A percentile compares a stretch with the other conserved stretches of the same genome.
Conservation (phyloP, 2,329 filamentous ascomycete species). For the Pestalotiopsis sp. region DNA sequence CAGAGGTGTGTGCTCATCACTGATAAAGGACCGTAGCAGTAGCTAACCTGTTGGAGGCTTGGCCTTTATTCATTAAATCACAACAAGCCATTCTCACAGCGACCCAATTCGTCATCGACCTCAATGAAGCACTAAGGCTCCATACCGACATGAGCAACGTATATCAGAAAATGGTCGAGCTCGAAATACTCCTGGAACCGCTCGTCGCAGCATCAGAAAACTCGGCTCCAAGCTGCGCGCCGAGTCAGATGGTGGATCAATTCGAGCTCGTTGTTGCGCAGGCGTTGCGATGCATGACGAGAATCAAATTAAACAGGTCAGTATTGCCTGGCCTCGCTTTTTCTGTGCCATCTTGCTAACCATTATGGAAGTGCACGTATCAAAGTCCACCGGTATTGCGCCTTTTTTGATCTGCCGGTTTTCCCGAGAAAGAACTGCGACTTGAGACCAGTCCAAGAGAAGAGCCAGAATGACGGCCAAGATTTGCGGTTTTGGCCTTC, state of each 20-base stretch:
- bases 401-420: slow-evolving; percentile 51
- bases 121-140: slow-evolving; percentile 42
- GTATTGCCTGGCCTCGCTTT: neutral
- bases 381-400: slow-evolving; percentile 53
- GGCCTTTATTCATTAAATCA: slow-evolving; percentile 43
- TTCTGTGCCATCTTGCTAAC: neutral
- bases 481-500: slow-evolving; percentile 34
- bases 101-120: slow-evolving; percentile 49
- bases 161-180: slow-evolving; percentile 41
- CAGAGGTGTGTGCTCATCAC: slow-evolving; percentile 34
- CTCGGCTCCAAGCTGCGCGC: slow-evolving; percentile 34
- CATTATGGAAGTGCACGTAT: slow-evolving; percentile 43
- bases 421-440: slow-evolving; percentile 53
- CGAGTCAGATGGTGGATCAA: slow-evolving; percentile 36
- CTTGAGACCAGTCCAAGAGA: slow-evolving; percentile 34
- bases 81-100: slow-evolving; percentile 49
- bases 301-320: slow-evolving; percentile 52
- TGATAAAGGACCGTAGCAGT: neutral
- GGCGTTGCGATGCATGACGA: slow-evolving; percentile 46
- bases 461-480: slow-evolving; percentile 20
- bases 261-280: slow-evolving; percentile 43
- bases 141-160: slow-evolving; percentile 40
- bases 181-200: slow-evolving; percentile 40
- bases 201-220: slow-evolving; percentile 36
- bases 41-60: slow-evolving; percentile 36